Base-by-base conservation (phyloP, 805 yeast species). In the Wickerhamomyces chaumierensis region DNA sequence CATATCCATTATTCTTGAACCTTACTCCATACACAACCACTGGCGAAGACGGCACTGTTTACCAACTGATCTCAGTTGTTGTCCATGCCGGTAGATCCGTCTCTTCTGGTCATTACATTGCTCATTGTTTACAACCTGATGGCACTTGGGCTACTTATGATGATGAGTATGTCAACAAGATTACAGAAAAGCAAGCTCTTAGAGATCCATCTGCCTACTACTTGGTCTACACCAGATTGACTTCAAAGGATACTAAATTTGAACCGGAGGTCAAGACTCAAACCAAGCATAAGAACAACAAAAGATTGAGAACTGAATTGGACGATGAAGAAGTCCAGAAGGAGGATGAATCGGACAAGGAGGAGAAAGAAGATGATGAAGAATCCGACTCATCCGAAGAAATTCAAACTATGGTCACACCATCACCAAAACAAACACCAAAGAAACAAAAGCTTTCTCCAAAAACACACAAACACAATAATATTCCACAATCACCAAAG, bases 51-150 rank as follows among this genome's bases (percentile, higher is more conserved):
- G 29, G 29, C 14, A 70, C 72, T 5, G 62, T 65, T 29, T 92
- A 92, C 60, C 81, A 78, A 55, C 68, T 92, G 46, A 68, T 75
- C 15, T 76, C 88, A 18, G 95, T 90, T 15, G 83, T 90, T 43
- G 90, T 87, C 4, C 98, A 92, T 55, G 95, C 85, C 51, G 98
- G 98, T 32, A 69, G 97, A 45, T 82, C 95, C 2, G 78, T 88
- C 13, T 78, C 87, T 34, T 78, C 92, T 3, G 98, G 98, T 3
- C 98, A 92, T 59, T 92, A 92, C 53, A 74, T 87, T 42, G 83
- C 95, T 1, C 86, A 84, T 55, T 84, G 95, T 55, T 73, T 81
- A 45, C 96, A 88, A 59, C 95, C 96, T 1, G 92, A 84, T 59
- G 90, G 87, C 2, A 62, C 81, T 2, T 92, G 97, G 98, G 79